Conservation (phyloP, 441 rosid genomes). For the Erodium chrysanthum region DNA sequence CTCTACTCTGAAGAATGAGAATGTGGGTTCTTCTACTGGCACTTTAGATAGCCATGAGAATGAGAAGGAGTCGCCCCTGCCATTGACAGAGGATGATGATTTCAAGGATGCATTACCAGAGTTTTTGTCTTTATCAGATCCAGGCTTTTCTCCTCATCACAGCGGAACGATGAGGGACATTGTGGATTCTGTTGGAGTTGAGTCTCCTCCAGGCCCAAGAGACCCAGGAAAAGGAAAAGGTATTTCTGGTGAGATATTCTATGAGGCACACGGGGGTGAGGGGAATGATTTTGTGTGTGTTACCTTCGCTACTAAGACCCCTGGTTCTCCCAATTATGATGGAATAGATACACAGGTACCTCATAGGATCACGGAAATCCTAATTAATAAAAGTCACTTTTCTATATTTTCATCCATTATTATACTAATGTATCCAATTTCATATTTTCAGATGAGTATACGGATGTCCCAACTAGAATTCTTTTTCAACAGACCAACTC, state of each 20-base stretch:
- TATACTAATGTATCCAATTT: slow-evolving; percentile 31
- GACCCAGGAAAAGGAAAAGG: slow-evolving; percentile 39
- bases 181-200: slow-evolving; percentile 35
- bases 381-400: slow-evolving; percentile 10
- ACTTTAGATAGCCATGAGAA: slow-evolving; percentile 31
- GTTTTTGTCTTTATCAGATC: slow-evolving; percentile 57
- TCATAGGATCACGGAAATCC: slow-evolving; percentile 19
- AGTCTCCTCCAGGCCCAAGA: slow-evolving; percentile 42
- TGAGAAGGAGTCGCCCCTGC: slow-evolving; percentile 29
- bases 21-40: slow-evolving; percentile 31
- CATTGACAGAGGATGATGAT: slow-evolving; percentile 63
- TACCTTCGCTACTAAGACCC: slow-evolving; percentile 60
- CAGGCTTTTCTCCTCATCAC: slow-evolving; percentile 40
- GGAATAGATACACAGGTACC: slow-evolving; percentile 90
- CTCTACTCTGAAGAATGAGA: slow-evolving; percentile 68
- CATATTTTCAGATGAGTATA: slow-evolving; percentile 67
- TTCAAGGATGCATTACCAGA: slow-evolving; percentile 92
- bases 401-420: slow-evolving; percentile 14
- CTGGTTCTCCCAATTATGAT: slow-evolving; percentile 74
- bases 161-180: slow-evolving; percentile 33
- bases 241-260: slow-evolving; percentile 60
- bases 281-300: slow-evolving; percentile 80
- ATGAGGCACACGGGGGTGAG: slow-evolving; percentile 78
- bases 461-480: slow-evolving; percentile 93
- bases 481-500: slow-evolving; percentile 91